phyloP scores from a whole-genome alignment of 192 early-diverging fungal genomes.

The Thamnidium elegans region DNA sequence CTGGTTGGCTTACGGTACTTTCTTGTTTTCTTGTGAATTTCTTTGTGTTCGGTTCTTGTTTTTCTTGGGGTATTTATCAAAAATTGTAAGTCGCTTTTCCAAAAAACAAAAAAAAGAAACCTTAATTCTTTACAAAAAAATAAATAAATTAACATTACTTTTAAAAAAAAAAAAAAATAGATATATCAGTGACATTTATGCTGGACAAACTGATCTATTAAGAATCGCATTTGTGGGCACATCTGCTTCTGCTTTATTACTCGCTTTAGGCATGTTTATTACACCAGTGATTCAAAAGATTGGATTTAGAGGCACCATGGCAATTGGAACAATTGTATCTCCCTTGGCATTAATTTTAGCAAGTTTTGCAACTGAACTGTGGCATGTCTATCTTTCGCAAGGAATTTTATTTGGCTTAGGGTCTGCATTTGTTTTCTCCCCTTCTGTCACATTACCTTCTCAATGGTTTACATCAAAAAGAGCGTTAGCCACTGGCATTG shows the following conservation, averaged over 20 bases:
- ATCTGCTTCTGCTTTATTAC: constrained; percentile 20
- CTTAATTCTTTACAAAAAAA: no score
- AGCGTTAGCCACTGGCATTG: constrained; percentile 61
- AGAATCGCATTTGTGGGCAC: constrained; percentile 38
- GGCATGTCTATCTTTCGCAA: constrained; percentile 66
- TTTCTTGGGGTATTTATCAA: constrained; percentile 33
- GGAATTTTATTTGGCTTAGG: constrained; percentile 66
- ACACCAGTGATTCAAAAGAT: constrained; percentile 30
- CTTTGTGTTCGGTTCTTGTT: constrained; percentile 28
- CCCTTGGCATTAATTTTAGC: constrained; percentile 57
- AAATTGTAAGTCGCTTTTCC: constrained; percentile 22
- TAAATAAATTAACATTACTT: not conserved
- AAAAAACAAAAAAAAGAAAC: not conserved
- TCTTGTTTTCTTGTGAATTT: constrained; percentile 38
- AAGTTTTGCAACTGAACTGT: constrained; percentile 58
- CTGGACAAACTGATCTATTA: constrained; percentile 24
- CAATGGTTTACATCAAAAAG: constrained; percentile 62
- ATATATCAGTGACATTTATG: constrained; percentile 28
- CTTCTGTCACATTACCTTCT: constrained; percentile 56
- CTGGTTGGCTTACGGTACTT: constrained; percentile 34
- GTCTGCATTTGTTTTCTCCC: constrained; percentile 52
- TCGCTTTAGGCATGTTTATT: constrained; percentile 27
- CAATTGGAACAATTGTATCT: constrained; percentile 33
- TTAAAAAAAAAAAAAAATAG: constrained; percentile 1
- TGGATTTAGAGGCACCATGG: constrained; percentile 33